Evolutionary conservation across 1,284 basidiomycete species (phyloP), one percentile per base, ranked within the genome.

Genomic region (Papiliotrema flavescens): DNA sequence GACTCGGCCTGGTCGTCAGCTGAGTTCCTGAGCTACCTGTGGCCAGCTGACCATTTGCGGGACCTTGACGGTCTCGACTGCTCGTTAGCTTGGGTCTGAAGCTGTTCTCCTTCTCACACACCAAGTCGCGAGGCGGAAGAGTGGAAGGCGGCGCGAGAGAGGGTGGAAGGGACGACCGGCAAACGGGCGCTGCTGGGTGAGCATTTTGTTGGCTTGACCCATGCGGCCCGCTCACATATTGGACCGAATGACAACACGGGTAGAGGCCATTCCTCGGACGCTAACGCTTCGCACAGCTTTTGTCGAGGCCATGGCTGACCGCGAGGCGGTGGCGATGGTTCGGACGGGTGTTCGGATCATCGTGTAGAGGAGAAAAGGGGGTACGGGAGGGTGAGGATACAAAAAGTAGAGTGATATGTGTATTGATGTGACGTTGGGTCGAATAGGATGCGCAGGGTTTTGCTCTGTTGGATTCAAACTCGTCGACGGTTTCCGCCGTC

Each of bases 21-120:
- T 35, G 13, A 35, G 45, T 20, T 37, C n/a, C 15, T 24, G 19
- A 37, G 15, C 6, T 13, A 34, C 13, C 26, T n/a, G 36, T 17
- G 0, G 28, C 9, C 3, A 41, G 61, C 67, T 56, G 2, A 75
- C 75, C 94, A 98, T 97, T 78, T 93, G 89, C 24, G 95, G 95
- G 47, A 98, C 95, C 81, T 98, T 94, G 70, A 98, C 84, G 55
- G 88, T 89, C 78, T 94, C 88, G 41, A 65, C 68, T 71, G 50
- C 24, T 2, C 11, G 35, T 53, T 28, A 54, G 56, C 35, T 14
- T 32, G 28, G 28, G 6, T 5, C 28, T 11, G 6, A 11, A 32
- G 28, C 5, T 32, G 5, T 32, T 11, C 28, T 32, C 6, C 11
- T 32, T 32, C 28, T 34, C 9, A 63, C 69, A 47, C 53, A 71